Evolutionary conservation across 2,329 filamentous ascomycete species (phyloP).

Genomic region (Colletotrichum noveboracense): DNA sequence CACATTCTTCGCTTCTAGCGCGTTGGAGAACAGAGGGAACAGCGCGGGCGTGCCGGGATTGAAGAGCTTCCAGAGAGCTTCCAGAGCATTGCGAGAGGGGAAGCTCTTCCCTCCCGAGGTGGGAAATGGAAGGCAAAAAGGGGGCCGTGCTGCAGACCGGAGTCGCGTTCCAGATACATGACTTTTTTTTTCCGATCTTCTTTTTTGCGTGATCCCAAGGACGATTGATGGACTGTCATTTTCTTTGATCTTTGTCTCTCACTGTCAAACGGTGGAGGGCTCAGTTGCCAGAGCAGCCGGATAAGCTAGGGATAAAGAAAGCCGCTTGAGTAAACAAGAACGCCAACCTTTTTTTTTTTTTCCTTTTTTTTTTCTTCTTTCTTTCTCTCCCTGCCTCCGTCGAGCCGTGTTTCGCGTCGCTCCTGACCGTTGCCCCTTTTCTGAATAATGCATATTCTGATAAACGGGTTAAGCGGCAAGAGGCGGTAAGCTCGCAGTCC

Average conservation of each 20-base stretch:
- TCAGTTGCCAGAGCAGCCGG: slow-evolving; percentile 12
- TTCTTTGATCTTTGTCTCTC: background rate
- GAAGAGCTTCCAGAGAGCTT: slow-evolving; percentile 3
- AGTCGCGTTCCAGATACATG: slow-evolving; percentile 16
- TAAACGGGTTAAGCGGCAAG: background rate
- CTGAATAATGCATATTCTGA: background rate
- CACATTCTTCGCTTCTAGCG: slow-evolving; percentile 9
- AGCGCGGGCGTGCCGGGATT: background rate
- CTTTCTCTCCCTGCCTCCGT: background rate
- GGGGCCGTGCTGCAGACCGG: background rate
- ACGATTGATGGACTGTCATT: no score
- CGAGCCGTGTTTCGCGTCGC: background rate
- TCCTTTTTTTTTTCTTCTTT: background rate
- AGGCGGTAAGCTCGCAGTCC: background rate
- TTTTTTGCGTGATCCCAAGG: background rate
- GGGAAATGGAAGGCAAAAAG: background rate
- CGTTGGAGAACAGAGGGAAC: background rate
- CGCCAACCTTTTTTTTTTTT: background rate
- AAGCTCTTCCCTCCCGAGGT: background rate
- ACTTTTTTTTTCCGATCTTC: background rate
- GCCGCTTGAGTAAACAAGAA: background rate
- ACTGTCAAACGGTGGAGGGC: background rate
- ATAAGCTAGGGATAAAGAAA: background rate
- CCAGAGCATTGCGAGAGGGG: slow-evolving; percentile 4
- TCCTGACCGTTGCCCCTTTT: background rate